Evolutionary conservation across 2,329 filamentous ascomycete species (phyloP).

Genomic region (Fusarium sororula): DNA sequence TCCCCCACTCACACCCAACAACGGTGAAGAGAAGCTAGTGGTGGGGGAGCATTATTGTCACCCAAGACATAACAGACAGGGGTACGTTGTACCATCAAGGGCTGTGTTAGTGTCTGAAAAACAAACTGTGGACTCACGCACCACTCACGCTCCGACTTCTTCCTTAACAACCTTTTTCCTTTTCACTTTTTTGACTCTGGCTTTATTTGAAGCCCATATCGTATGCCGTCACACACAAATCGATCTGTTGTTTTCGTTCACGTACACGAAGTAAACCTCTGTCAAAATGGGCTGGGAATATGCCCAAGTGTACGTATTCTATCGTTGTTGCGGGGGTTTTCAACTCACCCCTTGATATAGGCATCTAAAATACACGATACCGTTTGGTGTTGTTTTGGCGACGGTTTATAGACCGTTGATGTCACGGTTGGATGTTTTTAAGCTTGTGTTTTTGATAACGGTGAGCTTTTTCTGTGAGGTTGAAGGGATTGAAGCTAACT

Average conservation of each 20-base stretch:
- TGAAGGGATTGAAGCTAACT: neutral
- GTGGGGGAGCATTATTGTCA: neutral
- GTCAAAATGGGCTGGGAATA: slow-evolving; percentile 40
- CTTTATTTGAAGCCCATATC: neutral
- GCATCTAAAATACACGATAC: slow-evolving; percentile 39
- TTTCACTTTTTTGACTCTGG: neutral
- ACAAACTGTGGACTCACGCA: neutral
- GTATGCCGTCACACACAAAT: neutral
- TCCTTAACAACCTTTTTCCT: neutral
- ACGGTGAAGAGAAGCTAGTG: neutral
- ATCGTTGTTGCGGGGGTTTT: neutral
- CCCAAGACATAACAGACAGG: neutral
- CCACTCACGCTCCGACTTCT: neutral
- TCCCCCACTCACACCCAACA: neutral
- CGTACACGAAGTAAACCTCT: neutral
- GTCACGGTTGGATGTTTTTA: slow-evolving; percentile 27
- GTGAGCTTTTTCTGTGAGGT: neutral
- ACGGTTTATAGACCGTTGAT: slow-evolving; percentile 28
- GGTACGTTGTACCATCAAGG: neutral
- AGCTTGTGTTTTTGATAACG: slow-evolving; percentile 30
- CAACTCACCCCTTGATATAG: slow-evolving; percentile 9
- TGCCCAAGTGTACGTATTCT: slow-evolving; percentile 33
- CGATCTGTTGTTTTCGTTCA: neutral
- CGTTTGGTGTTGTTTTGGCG: slow-evolving; percentile 18
- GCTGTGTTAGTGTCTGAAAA: neutral